Percentiles rank a stretch among this genome's conserved stretches.
Conservation (phyloP, 140 eudicot species). For the Anethum foeniculum region DNA sequence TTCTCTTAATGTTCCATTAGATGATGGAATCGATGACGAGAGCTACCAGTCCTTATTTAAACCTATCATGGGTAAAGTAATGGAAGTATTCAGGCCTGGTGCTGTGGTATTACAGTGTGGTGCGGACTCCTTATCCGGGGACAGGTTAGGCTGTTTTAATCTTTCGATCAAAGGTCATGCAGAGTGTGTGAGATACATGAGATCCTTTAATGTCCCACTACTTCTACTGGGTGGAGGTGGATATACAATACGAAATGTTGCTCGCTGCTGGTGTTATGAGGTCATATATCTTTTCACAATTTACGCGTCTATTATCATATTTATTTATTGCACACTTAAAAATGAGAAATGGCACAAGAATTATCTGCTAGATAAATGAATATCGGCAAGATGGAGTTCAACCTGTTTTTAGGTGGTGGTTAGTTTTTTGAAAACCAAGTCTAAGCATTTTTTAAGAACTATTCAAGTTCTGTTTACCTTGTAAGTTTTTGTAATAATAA, state of each 20-base stretch:
- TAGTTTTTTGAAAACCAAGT: neutral
- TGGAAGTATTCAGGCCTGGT: conserved; percentile 83
- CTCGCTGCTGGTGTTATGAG: conserved; percentile 95
- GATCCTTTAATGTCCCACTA: conserved; percentile 79
- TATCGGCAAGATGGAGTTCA: neutral
- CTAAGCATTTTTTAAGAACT: neutral
- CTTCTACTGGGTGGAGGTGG: conserved; percentile 87
- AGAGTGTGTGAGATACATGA: conserved; percentile 77
- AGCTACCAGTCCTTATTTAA: conserved; percentile 78
- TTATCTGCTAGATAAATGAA: too few species aligned
- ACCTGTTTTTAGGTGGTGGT: neutral
- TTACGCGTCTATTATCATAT: neutral
- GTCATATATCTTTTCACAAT: conserved; percentile 17
- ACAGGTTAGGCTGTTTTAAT: conserved; percentile 78
- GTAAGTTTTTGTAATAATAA: neutral
- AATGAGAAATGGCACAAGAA: too few species aligned
- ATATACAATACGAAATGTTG: conserved; percentile 80
- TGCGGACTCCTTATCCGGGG: conserved; percentile 84
- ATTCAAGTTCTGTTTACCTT: neutral
- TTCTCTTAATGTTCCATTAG: conserved; percentile 76
- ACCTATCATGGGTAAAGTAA: conserved; percentile 83
- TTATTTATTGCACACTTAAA: neutral
- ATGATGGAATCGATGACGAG: conserved; percentile 91
- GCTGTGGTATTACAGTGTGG: conserved; percentile 88
- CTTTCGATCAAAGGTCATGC: conserved; percentile 87